A percentile compares a stretch with the other conserved stretches of the same genome.
These are phyloP conservation scores for Fraxinus americana DNA, from an alignment of 257 asterid genomes.

Conservation along the genomic window DNA sequence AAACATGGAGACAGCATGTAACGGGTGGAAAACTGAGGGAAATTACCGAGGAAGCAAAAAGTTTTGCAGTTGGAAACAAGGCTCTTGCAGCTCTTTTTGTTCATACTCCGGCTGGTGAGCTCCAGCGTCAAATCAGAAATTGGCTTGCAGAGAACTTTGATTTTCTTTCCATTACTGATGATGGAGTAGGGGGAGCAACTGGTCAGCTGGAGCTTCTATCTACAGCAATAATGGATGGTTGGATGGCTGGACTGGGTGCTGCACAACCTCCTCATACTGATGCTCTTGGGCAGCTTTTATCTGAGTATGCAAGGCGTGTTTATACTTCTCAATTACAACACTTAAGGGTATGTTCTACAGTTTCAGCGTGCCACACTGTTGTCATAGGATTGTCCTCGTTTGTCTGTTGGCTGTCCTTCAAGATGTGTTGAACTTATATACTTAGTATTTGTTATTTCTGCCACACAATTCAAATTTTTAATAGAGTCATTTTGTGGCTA, in stretches of 20 bases:
- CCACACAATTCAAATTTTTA: background rate
- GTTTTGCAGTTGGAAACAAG: constrained; percentile 81
- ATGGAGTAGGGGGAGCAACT: constrained; percentile 78
- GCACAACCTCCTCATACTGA: constrained; percentile 89
- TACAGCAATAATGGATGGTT: constrained; percentile 99
- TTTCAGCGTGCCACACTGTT: constrained; percentile 10
- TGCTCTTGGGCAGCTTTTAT: constrained; percentile 97
- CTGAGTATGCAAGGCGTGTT: constrained; percentile 88
- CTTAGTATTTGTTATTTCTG: background rate
- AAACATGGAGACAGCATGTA: constrained; percentile 90
- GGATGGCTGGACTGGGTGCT: constrained; percentile 99
- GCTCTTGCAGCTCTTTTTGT: constrained; percentile 94
- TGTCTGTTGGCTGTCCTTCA: background rate
- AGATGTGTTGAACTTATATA: background rate
- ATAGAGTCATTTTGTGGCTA: background rate
- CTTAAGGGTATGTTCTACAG: constrained; percentile 61
- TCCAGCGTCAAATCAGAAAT: constrained; percentile 95
- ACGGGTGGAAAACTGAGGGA: constrained; percentile 98
- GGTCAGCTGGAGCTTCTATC: constrained; percentile 99
- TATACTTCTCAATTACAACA: constrained; percentile 92
- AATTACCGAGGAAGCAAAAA: constrained; percentile 94
- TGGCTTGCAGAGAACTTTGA: constrained; percentile 98
- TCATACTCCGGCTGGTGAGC: constrained; percentile 99
- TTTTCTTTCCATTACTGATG: constrained; percentile 85
- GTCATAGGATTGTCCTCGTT: background rate